Base-by-base conservation (phyloP, 768 basidiomycete genomes). In the Calocybe cyanea region DNA sequence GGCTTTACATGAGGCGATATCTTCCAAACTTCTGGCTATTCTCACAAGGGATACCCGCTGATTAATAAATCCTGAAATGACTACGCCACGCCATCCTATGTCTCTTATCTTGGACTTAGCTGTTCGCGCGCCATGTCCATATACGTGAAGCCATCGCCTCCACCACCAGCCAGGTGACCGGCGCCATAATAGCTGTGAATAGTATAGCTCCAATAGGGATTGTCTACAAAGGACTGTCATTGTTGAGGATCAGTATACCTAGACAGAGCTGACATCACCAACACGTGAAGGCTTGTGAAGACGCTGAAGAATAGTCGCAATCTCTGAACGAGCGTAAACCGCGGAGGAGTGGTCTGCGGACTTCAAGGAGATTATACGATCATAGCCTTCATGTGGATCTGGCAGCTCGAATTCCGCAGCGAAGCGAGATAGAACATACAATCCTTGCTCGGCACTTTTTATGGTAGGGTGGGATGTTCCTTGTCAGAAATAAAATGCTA, bases 391-490 rank as follows among this genome's bases (percentile, higher is more conserved):
- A 28, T 68, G 56, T 30, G 71, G 55, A 17, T 60, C 59, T 21
- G 88, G 88, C 20, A 68, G 58, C 57, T 69, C 67, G 57, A 81
- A 85, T 53, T 82, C 78, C 39, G 72, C 68, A 38, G 74, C 73
- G 62, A 92, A 88, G 42, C 78, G 77, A 49, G 76, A 69, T 45
- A 91, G 70, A n/a, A 89, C 66, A 28, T 68, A 64, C 55, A 83
- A 56, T 15, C 79, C 86, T 35, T 77, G 71, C 57, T 76, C 74
- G 42, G 75, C 70, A 52, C 63, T 71, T 51, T 68, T 80, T 63
- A 92, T 90, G 43, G 89, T 92, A 41, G 88, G 90, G 65, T 89
- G 88, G 39, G 66, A 70, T 28, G 72, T 73, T 55, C 88, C 88
- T 90, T 28, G 58, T 57, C 36, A 28, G 11, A 28, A 28, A 28